phyloP scores from a whole-genome alignment of 2,329 filamentous ascomycete genomes.

The Eurotiales sp. region DNA sequence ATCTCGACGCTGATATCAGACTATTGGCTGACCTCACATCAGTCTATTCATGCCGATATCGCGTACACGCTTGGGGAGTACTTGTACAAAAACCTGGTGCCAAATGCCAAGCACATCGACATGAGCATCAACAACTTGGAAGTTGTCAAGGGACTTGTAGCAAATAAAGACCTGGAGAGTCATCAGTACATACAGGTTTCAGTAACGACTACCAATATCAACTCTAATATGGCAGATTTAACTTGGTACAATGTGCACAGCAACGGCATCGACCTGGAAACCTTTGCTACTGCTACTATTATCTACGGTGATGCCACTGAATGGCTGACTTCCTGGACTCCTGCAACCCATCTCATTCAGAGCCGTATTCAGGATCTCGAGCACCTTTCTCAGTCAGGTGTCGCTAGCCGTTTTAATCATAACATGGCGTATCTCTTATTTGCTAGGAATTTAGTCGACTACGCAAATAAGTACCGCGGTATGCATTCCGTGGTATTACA shows the following conservation, averaged over 20 bases:
- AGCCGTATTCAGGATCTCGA: constrained; percentile 18
- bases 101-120: constrained; percentile 7
- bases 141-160: constrained; percentile 54
- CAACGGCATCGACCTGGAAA: constrained; percentile 6
- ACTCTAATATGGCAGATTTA: constrained; percentile 21
- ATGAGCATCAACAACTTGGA: constrained; percentile 38
- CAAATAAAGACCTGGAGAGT: constrained; percentile 48
- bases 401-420: constrained; percentile 17
- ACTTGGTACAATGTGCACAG: constrained; percentile 26
- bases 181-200: constrained; percentile 45
- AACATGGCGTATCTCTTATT: constrained; percentile 34
- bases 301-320: constrained; percentile 18
- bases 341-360: constrained; percentile 17
- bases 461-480: constrained; percentile 28
- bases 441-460: constrained; percentile 29
- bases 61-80: constrained; percentile 21
- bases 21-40: too few species aligned
- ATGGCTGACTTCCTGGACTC: constrained; percentile 20
- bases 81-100: constrained; percentile 25
- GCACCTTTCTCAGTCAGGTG: constrained; percentile 5
- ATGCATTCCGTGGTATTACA: constrained; percentile 36
- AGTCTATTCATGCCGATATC: constrained; percentile 21
- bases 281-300: constrained; percentile 9
- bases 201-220: constrained; percentile 53
- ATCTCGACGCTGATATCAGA: too few species aligned